These are phyloP conservation scores for Lentinula edodes DNA, from an alignment of 768 basidiomycete species.

Conservation along the genomic window DNA sequence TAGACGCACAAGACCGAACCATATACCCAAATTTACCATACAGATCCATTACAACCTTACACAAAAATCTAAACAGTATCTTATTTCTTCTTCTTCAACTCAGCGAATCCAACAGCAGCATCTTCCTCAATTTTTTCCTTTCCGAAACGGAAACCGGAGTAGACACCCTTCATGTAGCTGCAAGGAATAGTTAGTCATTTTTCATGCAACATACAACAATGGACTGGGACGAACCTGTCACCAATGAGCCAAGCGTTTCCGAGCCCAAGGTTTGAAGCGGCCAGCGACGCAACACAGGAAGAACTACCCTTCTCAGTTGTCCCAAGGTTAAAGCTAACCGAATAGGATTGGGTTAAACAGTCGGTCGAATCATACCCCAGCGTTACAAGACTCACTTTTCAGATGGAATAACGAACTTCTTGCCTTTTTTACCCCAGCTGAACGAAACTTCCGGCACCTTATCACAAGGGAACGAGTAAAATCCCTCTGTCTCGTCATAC, in stretches of 20 bases:
- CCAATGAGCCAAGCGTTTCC: conserved; percentile 1
- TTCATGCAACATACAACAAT: background rate
- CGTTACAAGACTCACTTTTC: conserved; percentile 14
- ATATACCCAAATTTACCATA: too few species aligned
- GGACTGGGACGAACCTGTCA: background rate
- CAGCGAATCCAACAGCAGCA: conserved; percentile 12
- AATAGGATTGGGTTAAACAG: background rate
- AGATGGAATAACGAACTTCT: conserved; percentile 37
- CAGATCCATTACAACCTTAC: too few species aligned
- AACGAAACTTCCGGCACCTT: conserved; percentile 23
- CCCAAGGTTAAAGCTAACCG: background rate
- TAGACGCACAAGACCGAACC: too few species aligned
- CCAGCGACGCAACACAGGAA: background rate
- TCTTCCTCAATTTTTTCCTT: conserved; percentile 24
- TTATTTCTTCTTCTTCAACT: background rate
- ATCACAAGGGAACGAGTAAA: conserved; percentile 27
- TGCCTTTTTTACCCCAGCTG: conserved; percentile 28
- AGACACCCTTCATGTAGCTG: background rate
- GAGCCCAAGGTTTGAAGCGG: background rate
- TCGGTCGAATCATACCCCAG: background rate
- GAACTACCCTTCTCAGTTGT: background rate
- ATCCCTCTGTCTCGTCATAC: conserved; percentile 12
- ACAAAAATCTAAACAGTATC: background rate
- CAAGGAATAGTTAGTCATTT: background rate
- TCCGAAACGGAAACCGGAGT: background rate